These are phyloP conservation scores for Plasmodium vivax DNA, from an alignment of 169 alveolate species.

Conservation along the genomic window DNA sequence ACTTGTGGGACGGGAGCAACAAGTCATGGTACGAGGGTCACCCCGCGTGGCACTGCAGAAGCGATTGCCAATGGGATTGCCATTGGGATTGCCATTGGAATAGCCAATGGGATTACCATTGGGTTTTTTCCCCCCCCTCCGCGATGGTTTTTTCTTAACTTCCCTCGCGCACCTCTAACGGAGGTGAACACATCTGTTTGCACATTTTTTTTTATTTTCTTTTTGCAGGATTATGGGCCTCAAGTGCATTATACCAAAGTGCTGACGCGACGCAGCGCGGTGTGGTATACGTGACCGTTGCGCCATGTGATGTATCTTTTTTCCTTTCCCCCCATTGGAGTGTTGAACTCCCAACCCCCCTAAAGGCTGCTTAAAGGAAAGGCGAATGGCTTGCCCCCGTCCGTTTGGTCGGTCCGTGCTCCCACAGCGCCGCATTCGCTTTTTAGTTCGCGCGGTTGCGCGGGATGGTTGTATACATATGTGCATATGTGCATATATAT, in stretches of 20 bases:
- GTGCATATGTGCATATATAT: too few species aligned
- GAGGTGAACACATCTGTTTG: background rate
- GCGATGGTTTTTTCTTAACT: background rate
- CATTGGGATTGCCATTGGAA: too few species aligned
- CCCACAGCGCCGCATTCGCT: background rate
- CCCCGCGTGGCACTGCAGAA: background rate
- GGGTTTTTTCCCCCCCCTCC: background rate
- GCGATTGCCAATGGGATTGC: background rate
- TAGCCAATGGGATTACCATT: too few species aligned
- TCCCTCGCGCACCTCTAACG: background rate
- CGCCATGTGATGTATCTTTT: background rate
- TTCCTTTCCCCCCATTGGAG: background rate
- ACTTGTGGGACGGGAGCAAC: conserved; percentile 85
- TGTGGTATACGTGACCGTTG: background rate
- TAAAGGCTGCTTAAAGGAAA: background rate
- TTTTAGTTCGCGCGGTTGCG: background rate
- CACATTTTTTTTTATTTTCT: background rate
- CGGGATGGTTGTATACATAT: too few species aligned
- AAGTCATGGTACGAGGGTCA: conserved; percentile 80
- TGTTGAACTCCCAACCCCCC: background rate
- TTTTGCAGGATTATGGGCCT: conserved; percentile 82
- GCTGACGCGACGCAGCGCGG: background rate
- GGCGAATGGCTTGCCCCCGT: background rate
- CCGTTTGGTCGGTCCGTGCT: background rate
- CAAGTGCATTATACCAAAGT: conserved; percentile 85